Conservation (phyloP, 1,284 basidiomycete species). For the Somion occarium region DNA sequence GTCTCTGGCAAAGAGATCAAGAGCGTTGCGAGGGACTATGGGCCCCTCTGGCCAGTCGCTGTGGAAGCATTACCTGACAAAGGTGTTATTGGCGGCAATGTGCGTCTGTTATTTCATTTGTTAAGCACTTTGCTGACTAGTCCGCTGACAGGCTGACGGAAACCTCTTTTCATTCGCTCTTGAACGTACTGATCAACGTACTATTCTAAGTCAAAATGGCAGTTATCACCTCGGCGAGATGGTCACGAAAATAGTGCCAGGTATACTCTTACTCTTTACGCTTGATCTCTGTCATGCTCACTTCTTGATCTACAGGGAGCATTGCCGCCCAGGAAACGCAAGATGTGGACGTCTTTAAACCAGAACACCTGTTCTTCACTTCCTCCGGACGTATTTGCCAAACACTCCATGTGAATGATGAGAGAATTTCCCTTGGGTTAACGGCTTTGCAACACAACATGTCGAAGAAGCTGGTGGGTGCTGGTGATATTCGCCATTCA, state of each 20-base stretch:
- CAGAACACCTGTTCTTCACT: slow-evolving; percentile 76
- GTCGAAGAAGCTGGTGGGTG: slow-evolving; percentile 46
- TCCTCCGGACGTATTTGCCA: slow-evolving; percentile 78
- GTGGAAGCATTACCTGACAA: slow-evolving; percentile 50
- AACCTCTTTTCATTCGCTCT: slow-evolving; percentile 74
- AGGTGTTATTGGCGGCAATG: slow-evolving; percentile 74
- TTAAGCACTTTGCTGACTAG: neutral
- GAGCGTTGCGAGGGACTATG: slow-evolving; percentile 72
- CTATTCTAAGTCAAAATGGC: slow-evolving; percentile 55
- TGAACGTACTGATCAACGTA: slow-evolving; percentile 33
- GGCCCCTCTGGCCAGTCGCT: slow-evolving; percentile 66
- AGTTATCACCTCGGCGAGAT: slow-evolving; percentile 66
- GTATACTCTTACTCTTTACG: slow-evolving; percentile 29
- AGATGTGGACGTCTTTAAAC: slow-evolving; percentile 30
- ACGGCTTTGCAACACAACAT: slow-evolving; percentile 80
- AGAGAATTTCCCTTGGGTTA: slow-evolving; percentile 55
- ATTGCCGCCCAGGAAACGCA: slow-evolving; percentile 16
- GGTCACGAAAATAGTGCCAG: slow-evolving; percentile 64
- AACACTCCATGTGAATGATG: slow-evolving; percentile 60
- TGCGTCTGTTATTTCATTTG: slow-evolving; percentile 32
- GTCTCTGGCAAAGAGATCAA: slow-evolving; percentile 43
- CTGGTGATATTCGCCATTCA: slow-evolving; percentile 61
- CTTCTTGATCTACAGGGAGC: slow-evolving; percentile 11
- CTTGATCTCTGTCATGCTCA: neutral
- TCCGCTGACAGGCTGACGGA: slow-evolving; percentile 51